These are phyloP conservation scores for Murraya koenigii DNA, from an alignment of 345 rosid genomes.

Conservation along the genomic window DNA sequence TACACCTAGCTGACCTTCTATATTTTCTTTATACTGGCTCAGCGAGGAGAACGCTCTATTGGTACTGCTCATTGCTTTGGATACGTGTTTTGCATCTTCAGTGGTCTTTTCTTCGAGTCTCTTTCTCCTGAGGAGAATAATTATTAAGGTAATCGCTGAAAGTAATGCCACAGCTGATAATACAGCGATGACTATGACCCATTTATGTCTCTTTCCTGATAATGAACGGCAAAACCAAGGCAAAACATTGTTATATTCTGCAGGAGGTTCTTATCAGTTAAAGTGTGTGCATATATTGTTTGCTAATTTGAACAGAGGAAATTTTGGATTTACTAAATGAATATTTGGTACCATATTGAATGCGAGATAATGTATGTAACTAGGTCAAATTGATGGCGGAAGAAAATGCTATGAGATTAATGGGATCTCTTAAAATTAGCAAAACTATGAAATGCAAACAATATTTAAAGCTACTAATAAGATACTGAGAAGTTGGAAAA, in stretches of 20 bases:
- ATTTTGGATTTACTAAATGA: too few relatives aligned
- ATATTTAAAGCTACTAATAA: neutral
- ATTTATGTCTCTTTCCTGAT: conserved; percentile 26
- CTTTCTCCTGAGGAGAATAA: conserved; percentile 27
- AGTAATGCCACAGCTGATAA: conserved; percentile 31
- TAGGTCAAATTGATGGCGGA: too few relatives aligned
- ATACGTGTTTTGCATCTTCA: conserved; percentile 30
- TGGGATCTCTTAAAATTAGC: too few relatives aligned
- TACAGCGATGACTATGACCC: conserved; percentile 33
- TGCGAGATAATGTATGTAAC: too few relatives aligned
- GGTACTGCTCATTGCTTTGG: conserved; percentile 30
- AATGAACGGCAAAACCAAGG: conserved; percentile 8
- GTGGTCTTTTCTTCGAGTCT: conserved; percentile 3
- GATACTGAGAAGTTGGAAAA: neutral
- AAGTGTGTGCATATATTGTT: neutral
- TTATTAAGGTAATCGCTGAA: conserved; percentile 18
- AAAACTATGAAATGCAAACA: too few relatives aligned
- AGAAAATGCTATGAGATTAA: too few relatives aligned
- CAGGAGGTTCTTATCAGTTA: too few relatives aligned
- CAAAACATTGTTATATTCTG: neutral
- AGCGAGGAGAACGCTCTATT: conserved; percentile 31
- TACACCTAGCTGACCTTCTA: conserved; percentile 38
- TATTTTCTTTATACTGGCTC: conserved; percentile 28
- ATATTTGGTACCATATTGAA: too few relatives aligned
- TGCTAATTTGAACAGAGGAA: neutral